Evolutionary conservation across 192 early-diverging fungal species (phyloP), one percentile per base, ranked within the genome.

Genomic region (Coemansia guatemalensis): DNA sequence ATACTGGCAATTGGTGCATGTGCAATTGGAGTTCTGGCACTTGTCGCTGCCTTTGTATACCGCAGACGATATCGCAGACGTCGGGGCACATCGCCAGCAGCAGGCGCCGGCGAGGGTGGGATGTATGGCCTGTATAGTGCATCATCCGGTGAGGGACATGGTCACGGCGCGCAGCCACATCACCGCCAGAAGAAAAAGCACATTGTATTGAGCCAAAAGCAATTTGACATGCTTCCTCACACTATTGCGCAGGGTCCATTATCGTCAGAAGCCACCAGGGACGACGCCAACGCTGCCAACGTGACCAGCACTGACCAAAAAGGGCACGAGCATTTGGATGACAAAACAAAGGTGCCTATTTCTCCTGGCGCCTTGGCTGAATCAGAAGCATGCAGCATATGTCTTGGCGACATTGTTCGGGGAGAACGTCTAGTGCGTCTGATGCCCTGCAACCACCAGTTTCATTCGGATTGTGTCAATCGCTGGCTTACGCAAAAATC

Each of bases 401-500:
- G 76, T 44, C 59, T 69, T 23, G 32, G 51, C 32, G 60, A 66
- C 20, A 54, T 73, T 54, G 53, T 39, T 14, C 48, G 8, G 1
- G 69, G 65, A 18, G 76, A 78, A 3, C 35, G 56, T 27, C 26
- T 73, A 7, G 70, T 78, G 33, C 39, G 27, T 11, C 71, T 78
- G 11, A 44, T 71, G 23, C 76, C 70, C 0, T 78, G 76, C 48
- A 44, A 58, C 44, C 76, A 78, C 58, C 53, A 35, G 44, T 78
- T 69, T 56, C 76, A 78, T n/a, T 49, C 56, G 3, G 71, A 73
- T 5, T 78, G 76, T 23, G 70, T 64, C 0, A 30, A 57, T 56
- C 64, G 41, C n/a, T 78, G 76, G 76, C 63, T 78, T 5, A 69
- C 56, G 51, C 56, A 67, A 51, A 73, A 73, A 23, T 78, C 76